phyloP scores from a whole-genome alignment of 2,329 filamentous ascomycete genomes.

The Ophiostoma triangulosporum region DNA sequence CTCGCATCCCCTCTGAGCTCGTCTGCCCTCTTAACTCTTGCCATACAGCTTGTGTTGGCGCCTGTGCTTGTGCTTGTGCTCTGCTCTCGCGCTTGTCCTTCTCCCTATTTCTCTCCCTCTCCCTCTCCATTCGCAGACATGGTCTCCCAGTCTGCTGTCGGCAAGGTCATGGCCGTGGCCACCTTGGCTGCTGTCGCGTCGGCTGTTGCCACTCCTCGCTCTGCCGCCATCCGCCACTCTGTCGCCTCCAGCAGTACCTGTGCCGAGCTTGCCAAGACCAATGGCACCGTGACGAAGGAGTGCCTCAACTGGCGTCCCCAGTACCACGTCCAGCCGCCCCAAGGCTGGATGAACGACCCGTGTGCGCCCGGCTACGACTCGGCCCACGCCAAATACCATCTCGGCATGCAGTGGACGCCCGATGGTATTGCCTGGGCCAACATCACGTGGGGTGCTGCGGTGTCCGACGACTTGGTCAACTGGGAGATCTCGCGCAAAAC shows the following conservation, averaged over 20 bases:
- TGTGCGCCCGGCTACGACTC: constrained; percentile 37
- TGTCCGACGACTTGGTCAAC: constrained; percentile 26
- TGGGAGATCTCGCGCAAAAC: constrained; percentile 27
- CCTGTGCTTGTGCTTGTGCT: background rate
- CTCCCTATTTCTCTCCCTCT: background rate
- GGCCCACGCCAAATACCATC: constrained; percentile 31
- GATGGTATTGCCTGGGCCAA: constrained; percentile 25
- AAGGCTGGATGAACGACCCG: constrained; percentile 28
- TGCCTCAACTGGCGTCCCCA: background rate
- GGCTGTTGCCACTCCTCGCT: background rate
- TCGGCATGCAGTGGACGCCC: constrained; percentile 38
- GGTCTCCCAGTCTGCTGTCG: background rate
- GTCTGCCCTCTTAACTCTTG: background rate
- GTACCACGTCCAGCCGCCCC: constrained; percentile 16
- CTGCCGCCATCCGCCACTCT: background rate
- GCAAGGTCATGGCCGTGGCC: background rate
- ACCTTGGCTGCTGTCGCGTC: background rate
- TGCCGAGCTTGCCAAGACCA: background rate
- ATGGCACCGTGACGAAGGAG: background rate
- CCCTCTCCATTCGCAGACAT: background rate
- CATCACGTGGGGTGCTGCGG: constrained; percentile 28
- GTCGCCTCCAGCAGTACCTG: background rate
- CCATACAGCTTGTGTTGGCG: background rate
- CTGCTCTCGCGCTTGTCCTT: background rate
- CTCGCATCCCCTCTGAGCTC: background rate